Base-by-base conservation (phyloP, 2,329 filamentous ascomycete species). In the Claviceps purpurea region DNA sequence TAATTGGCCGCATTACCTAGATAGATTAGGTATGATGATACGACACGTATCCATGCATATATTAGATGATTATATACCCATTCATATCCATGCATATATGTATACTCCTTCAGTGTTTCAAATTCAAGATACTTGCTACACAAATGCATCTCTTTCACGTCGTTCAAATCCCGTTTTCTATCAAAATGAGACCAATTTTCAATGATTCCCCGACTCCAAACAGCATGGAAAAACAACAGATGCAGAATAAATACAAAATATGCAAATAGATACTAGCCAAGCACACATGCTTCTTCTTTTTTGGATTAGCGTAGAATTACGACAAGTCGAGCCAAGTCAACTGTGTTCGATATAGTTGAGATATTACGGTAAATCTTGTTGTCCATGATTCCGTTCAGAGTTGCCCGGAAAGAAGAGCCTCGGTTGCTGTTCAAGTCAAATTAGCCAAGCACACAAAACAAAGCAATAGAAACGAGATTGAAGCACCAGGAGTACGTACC, bases 341-440 rank as follows among this genome's bases (percentile, higher is more conserved):
- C 30, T 34, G 30, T 3, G 10, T 34, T 34, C 3, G 10, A 11
- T 8, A 10, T 30, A 30, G 26, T 30, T 8, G 7, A 30, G 26
- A 7, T 30, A 8, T 34, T 34, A 4, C 10, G 1, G 10, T 34
- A 11, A 34, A 34, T 34, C 30, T 34, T 10, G 30, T 34, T 11
- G 11, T 34, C 26, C 30, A 34, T 34, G 30, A 34, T 34, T 34
- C 46, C n/a, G 30, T 64, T 65, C 78, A 90, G 60, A 90, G 70
- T 64, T 89, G 83, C 49, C 87, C 87, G 47, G 85, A 87, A 50
- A 91, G 73, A 56, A 90, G 75, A 50, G 86, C 86, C 69, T 90
- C 87, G 54, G 87, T 90, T 59, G 87, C 87, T 79, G 60, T 22
- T 37, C 18, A 41, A 24, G 10, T 18, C 20, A 45, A 18, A 48